Evolutionary conservation across 2,329 filamentous ascomycete genomes (phyloP).

Genomic region (Botrytis medusae): DNA sequence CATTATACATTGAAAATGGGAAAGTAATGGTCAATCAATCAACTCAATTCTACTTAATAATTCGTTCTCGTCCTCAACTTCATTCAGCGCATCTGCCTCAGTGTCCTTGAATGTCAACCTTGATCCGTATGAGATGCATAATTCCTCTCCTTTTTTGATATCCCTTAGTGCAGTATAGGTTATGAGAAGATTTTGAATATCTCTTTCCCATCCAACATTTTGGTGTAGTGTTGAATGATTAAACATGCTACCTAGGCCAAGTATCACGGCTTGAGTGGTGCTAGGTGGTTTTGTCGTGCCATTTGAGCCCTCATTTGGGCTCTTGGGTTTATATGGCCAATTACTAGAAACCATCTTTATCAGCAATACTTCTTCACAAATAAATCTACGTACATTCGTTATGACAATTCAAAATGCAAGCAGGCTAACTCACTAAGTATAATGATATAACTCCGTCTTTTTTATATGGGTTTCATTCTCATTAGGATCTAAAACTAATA

Average conservation of each 20-base stretch:
- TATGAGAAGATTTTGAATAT: slow-evolving; percentile 47
- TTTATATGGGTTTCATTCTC: slow-evolving; percentile 53
- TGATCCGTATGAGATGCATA: slow-evolving; percentile 47
- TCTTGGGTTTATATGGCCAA: slow-evolving; percentile 25
- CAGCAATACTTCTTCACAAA: not conserved
- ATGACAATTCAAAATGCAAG: not conserved
- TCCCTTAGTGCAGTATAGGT: slow-evolving; percentile 51
- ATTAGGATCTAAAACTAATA: slow-evolving; percentile 48
- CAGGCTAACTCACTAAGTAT: slow-evolving; percentile 51
- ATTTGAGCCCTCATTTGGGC: slow-evolving; percentile 39
- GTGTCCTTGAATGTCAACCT: slow-evolving; percentile 42
- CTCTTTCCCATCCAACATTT: slow-evolving; percentile 56
- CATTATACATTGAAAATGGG: slow-evolving; percentile 3
- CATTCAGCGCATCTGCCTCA: slow-evolving; percentile 31
- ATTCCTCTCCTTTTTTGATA: slow-evolving; percentile 52
- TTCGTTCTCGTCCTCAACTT: slow-evolving; percentile 35
- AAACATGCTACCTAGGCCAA: slow-evolving; percentile 59
- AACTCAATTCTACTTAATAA: slow-evolving; percentile 38
- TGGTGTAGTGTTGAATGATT: slow-evolving; percentile 53
- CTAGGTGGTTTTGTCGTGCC: slow-evolving; percentile 43
- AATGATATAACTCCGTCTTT: slow-evolving; percentile 53
- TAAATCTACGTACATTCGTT: not conserved
- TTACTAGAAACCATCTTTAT: slow-evolving; percentile 21
- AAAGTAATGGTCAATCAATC: slow-evolving; percentile 31
- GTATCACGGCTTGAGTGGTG: slow-evolving; percentile 42